Evolutionary conservation across 495 filamentous ascomycete species (phyloP).

Genomic region (Sphaerosporella brunnea): DNA sequence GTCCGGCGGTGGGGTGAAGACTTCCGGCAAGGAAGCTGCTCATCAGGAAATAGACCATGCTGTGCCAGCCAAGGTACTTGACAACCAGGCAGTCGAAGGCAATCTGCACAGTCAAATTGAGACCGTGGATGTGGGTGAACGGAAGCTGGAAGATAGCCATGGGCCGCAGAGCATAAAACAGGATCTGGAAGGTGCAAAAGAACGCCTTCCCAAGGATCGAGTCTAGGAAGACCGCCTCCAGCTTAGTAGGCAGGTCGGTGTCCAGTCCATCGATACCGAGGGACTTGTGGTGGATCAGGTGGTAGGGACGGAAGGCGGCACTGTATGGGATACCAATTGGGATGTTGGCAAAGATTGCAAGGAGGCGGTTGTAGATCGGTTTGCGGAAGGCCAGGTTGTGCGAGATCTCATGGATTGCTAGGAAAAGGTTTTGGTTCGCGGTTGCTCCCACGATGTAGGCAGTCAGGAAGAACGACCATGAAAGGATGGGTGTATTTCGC

Average conservation of each 20-base stretch:
- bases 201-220: slow-evolving; percentile 95
- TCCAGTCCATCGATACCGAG: slow-evolving; percentile 93
- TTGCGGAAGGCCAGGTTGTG: slow-evolving; percentile 92
- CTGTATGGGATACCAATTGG: slow-evolving; percentile 93
- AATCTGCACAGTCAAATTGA: slow-evolving; percentile 63
- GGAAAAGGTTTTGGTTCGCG: slow-evolving; percentile 94
- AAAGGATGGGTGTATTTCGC: slow-evolving; percentile 61
- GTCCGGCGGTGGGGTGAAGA: slow-evolving; percentile 85
- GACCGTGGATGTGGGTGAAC: slow-evolving; percentile 64
- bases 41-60: slow-evolving; percentile 61
- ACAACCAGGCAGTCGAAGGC: slow-evolving; percentile 59
- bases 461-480: slow-evolving; percentile 63
- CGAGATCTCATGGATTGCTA: slow-evolving; percentile 97
- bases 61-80: slow-evolving; percentile 35
- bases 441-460: slow-evolving; percentile 92
- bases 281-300: slow-evolving; percentile 92
- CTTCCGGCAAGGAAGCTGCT: slow-evolving; percentile 86
- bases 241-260: slow-evolving; percentile 80
- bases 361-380: slow-evolving; percentile 60
- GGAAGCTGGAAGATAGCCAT: slow-evolving; percentile 86
- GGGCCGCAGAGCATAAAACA: slow-evolving; percentile 97
- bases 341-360: slow-evolving; percentile 86
- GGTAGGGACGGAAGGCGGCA: slow-evolving; percentile 70
- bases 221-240: slow-evolving; percentile 87
- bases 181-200: slow-evolving; percentile 98